These are phyloP conservation scores for Cochlearia excelsa DNA, from an alignment of 345 rosid genomes.

Conservation along the genomic window DNA sequence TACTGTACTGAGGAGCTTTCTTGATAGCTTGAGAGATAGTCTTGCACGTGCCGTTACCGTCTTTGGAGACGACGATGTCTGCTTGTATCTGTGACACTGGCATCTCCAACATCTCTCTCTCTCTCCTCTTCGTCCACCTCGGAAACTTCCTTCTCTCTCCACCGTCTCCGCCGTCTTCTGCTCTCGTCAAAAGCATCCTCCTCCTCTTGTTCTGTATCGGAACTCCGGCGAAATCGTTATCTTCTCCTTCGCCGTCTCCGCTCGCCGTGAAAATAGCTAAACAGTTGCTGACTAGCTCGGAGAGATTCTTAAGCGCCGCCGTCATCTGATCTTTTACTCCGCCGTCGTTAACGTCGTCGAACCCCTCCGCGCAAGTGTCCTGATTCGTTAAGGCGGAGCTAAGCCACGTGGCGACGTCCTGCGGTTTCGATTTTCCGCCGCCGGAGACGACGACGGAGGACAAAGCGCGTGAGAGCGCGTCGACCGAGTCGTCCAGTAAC, in stretches of 20 bases:
- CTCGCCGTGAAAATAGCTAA: constrained; percentile 66
- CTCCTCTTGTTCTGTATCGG: constrained; percentile 75
- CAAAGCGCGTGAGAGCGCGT: constrained; percentile 72
- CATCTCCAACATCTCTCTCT: constrained; percentile 51
- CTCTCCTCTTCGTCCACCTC: constrained; percentile 60
- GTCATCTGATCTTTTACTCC: constrained; percentile 62
- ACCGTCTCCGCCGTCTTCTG: neutral
- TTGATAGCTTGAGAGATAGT: constrained; percentile 89
- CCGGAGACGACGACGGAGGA: constrained; percentile 40
- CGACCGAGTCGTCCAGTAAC: constrained; percentile 79
- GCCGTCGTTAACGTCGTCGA: constrained; percentile 57
- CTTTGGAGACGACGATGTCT: constrained; percentile 74
- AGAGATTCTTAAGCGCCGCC: constrained; percentile 55
- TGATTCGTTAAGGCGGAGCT: constrained; percentile 90
- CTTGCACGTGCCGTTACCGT: constrained; percentile 80
- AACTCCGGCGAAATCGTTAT: constrained; percentile 66
- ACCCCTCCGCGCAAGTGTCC: constrained; percentile 92
- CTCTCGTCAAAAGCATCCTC: too few species aligned
- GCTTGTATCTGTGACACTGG: constrained; percentile 68
- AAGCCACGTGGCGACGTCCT: constrained; percentile 93
- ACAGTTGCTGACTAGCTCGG: constrained; percentile 91
- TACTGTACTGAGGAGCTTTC: constrained; percentile 69
- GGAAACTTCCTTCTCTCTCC: constrained; percentile 45
- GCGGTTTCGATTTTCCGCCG: constrained; percentile 1
- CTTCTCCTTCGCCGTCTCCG: constrained; percentile 30